Evolutionary conservation across 169 alveolate species (phyloP).

Genomic region (Eimeria maxima): DNA sequence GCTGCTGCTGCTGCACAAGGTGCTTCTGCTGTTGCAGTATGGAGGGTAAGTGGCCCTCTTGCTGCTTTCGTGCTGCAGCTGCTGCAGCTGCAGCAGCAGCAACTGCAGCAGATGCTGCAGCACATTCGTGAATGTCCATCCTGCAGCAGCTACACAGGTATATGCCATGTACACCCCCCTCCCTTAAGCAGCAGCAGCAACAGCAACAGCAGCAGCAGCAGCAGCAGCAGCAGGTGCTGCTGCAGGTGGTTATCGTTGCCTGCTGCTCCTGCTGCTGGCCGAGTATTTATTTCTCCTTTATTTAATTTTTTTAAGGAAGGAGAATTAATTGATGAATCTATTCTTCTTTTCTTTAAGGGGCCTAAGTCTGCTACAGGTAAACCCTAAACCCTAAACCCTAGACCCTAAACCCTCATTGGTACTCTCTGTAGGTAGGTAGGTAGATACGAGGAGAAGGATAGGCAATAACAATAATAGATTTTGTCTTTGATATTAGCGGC

Average conservation of each 20-base stretch:
- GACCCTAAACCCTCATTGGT: conserved; percentile 43
- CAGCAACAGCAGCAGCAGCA: conserved; percentile 45
- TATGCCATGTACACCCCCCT: not conserved
- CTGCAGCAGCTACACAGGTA: not conserved
- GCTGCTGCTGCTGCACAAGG: conserved; percentile 44
- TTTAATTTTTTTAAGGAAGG: not conserved
- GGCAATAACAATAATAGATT: not conserved
- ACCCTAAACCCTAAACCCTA: conserved; percentile 51
- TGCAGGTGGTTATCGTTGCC: conserved; percentile 20
- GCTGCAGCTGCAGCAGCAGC: conserved; percentile 34
- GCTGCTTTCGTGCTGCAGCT: conserved; percentile 32
- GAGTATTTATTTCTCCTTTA: not conserved
- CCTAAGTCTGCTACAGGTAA: conserved; percentile 56
- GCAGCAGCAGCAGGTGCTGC: conserved; percentile 51
- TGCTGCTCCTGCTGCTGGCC: conserved; percentile 24
- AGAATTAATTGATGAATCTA: not conserved
- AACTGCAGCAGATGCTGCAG: conserved; percentile 22
- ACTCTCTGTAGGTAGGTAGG: too few species aligned
- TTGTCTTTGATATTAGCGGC: not conserved
- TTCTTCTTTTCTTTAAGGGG: conserved; percentile 27
- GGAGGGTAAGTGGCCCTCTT: conserved; percentile 73
- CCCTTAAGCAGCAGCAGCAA: not conserved
- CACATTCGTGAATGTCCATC: not conserved
- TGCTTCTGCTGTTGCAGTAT: conserved; percentile 67
- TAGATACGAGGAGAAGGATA: not conserved